Evolutionary conservation across 345 rosid species (phyloP).

Genomic region (Passiflora organensis): DNA sequence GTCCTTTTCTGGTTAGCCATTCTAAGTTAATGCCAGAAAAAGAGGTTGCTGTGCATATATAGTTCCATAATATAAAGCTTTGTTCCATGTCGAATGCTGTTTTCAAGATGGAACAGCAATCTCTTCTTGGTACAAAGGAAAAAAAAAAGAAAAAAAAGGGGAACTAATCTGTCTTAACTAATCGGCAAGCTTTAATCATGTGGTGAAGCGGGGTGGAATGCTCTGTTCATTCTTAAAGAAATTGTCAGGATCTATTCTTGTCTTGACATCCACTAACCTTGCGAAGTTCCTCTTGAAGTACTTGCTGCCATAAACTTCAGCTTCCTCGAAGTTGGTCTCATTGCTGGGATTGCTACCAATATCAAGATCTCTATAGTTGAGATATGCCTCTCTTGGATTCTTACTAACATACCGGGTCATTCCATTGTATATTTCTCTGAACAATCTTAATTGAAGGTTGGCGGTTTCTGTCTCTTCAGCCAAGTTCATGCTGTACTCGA

Average conservation of each 20-base stretch:
- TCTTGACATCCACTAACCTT: constrained; percentile 45
- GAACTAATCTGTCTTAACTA: too few species aligned
- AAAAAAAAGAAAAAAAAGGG: too few species aligned
- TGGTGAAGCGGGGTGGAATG: constrained; percentile 25
- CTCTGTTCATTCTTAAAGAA: constrained; percentile 50
- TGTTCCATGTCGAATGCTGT: too few species aligned
- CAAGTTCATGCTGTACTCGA: constrained; percentile 34
- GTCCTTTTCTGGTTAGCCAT: too few species aligned
- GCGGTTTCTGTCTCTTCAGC: constrained; percentile 18
- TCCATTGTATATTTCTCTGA: constrained; percentile 32
- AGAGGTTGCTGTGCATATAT: too few species aligned
- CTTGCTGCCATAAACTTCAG: constrained; percentile 38
- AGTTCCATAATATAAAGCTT: too few species aligned
- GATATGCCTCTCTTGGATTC: constrained; percentile 40
- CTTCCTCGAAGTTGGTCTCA: constrained; percentile 29
- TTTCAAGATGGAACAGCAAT: too few species aligned
- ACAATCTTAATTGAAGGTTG: constrained; percentile 24
- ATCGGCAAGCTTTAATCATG: too few species aligned
- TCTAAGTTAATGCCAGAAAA: too few species aligned
- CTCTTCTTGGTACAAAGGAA: too few species aligned
- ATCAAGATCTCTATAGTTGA: constrained; percentile 56
- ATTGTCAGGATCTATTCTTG: constrained; percentile 29
- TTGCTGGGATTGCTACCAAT: constrained; percentile 36
- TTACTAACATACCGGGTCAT: constrained; percentile 43
- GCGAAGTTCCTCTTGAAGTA: constrained; percentile 49